Evolutionary conservation across 768 basidiomycete species (phyloP).

Genomic region (Jaapia argillacea): DNA sequence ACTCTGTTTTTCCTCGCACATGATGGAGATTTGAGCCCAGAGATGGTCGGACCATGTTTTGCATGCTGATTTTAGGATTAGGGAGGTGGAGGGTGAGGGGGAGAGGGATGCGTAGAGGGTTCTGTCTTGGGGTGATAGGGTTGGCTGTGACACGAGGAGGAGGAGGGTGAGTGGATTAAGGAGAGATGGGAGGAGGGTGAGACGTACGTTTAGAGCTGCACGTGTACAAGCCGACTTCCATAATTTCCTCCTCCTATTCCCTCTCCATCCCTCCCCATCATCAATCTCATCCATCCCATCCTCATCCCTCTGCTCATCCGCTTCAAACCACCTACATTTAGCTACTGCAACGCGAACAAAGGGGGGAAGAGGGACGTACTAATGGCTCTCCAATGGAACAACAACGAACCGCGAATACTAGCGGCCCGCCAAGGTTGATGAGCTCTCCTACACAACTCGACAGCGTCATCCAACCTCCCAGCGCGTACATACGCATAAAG

Average conservation of each 20-base stretch:
- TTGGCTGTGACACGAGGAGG: constrained; percentile 25
- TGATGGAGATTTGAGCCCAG: constrained; percentile 80
- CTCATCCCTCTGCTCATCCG: constrained; percentile 39
- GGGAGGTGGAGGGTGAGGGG: constrained; percentile 58
- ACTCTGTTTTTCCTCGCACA: constrained; percentile 75
- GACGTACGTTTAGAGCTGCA: constrained; percentile 65
- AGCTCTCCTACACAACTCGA: constrained; percentile 70
- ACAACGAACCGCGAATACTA: constrained; percentile 70
- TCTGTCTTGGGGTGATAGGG: constrained; percentile 65
- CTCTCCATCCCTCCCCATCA: constrained; percentile 44
- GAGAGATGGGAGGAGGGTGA: constrained; percentile 3
- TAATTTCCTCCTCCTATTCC: constrained; percentile 66
- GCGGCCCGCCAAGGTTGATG: constrained; percentile 93
- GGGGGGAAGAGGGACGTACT: constrained; percentile 30
- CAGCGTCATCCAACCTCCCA: constrained; percentile 77
- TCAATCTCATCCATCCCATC: constrained; percentile 34
- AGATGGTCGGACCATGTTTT: constrained; percentile 92
- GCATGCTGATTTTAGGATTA: constrained; percentile 62
- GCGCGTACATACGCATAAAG: constrained; percentile 77
- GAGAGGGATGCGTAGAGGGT: constrained; percentile 79
- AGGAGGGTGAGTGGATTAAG: too few relatives aligned
- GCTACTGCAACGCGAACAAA: background rate
- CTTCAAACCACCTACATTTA: constrained; percentile 12
- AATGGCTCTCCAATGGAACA: constrained; percentile 70
- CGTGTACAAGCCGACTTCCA: constrained; percentile 87